Evolutionary conservation across 1,139 yeast species (phyloP).

Genomic region (Blastobotrys persicus): DNA sequence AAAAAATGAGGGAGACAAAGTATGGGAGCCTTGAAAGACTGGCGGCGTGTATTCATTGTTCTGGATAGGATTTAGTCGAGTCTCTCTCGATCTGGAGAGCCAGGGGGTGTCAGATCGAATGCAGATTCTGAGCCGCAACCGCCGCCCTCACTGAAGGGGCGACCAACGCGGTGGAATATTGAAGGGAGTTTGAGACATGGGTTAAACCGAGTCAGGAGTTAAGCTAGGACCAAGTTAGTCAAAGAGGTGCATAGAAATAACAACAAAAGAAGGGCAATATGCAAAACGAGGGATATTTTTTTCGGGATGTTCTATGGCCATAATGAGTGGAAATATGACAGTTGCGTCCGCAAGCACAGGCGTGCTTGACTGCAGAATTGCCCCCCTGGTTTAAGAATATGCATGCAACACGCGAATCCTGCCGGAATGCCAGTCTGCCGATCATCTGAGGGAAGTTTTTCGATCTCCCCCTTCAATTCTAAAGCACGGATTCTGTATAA

Average conservation of each 20-base stretch:
- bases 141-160: background rate
- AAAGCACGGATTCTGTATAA: background rate
- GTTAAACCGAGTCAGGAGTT: background rate
- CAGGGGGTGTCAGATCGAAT: background rate
- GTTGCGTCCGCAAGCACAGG: background rate
- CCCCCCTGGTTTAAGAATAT: background rate
- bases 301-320: background rate
- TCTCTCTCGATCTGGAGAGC: background rate
- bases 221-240: too few relatives aligned
- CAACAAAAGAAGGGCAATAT: too few relatives aligned
- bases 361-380: background rate
- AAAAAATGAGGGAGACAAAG: too few relatives aligned
- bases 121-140: background rate
- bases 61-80: background rate
- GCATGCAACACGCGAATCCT: conserved; percentile 9
- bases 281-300: too few relatives aligned
- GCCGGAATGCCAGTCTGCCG: conserved; percentile 3
- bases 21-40: too few relatives aligned
- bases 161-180: too few relatives aligned
- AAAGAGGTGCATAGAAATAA: background rate
- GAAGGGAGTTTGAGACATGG: background rate
- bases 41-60: background rate
- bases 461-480: conserved; percentile 1
- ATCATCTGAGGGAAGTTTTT: background rate
- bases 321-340: background rate